Evolutionary conservation across 768 basidiomycete genomes (phyloP), one percentile per base, ranked within the genome.

Genomic region (Boletus tomentosulus): DNA sequence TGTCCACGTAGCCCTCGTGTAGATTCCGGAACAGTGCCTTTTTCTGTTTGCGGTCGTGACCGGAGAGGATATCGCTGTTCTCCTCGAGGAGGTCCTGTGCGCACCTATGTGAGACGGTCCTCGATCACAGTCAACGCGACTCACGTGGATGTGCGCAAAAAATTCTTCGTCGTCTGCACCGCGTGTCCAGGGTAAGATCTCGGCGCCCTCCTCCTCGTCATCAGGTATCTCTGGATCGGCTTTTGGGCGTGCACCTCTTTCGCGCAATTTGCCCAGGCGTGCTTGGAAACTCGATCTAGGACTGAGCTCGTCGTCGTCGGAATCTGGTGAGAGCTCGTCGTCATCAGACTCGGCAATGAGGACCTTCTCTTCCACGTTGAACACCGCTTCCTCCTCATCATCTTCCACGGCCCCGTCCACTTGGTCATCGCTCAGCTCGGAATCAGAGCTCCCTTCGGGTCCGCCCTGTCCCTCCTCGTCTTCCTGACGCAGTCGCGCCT

Each of bases 51-150:
- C 78, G 72, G 52, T 80, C 70, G 33, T 64, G 70, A 9, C 76
- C 69, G 22, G 60, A 60, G 3, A 84, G 56, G 28, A 86, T 72
- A 10, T 76, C 75, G 22, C 75, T 74, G 50, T 86, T 80, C 22
- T 81, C 78, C 37, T 87, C 86, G 6, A 92, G 62, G 7, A 86
- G 62, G 12, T 75, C 76, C 89, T 92, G 57, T 0, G 83, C 89
- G 54, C 1, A n/a, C 24, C 9, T 4, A 25, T 46, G 37, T 53
- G 38, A 65, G 45, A 59, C 44, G 24, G 43, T 12, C 12, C 1
- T 12, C 8, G 2, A 33, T 3, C 10, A 35, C 15, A 9, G 7
- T 8, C 13, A 24, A 43, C 28, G 44, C 45, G 11, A 60, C 76
- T 53, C 58, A 86, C 88, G 61, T 86, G 66, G 39, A 87, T 79